Evolutionary conservation across 495 filamentous ascomycete species (phyloP), one percentile per base, ranked within the genome.

Genomic region (Aspergillus saccharolyticus): DNA sequence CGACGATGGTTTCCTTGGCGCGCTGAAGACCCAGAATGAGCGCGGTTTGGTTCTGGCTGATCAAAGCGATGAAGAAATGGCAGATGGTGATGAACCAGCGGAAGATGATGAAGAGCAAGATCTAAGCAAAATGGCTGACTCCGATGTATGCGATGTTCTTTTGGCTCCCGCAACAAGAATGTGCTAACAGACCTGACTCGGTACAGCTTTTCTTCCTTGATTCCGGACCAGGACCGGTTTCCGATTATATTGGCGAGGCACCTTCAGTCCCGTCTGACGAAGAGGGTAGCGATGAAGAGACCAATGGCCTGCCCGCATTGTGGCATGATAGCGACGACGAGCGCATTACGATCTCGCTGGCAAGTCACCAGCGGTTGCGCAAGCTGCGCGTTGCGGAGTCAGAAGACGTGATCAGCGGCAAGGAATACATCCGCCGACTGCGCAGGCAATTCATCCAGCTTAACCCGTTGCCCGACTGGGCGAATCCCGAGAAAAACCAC

Each of bases 301-400:
- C 67, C 2, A 66, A 65, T 33, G 45, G 50, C 17, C 25, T 60
- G 20, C 70, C 79, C 56, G 54, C 89, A 12, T 87, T 89, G 15
- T 98, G 94, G 94, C 83, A 90, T 61, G 94, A 98, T 73, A 96
- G 91, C 71, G 94, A 97, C 63, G 94, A 98, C 63, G 94, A 98
- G 66, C 83, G 87, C 42, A 74, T 96, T 51, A 82, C 83, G 18
- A 78, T 98, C 47, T 96, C 92, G 3, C 80, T 98, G 14, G 88
- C 88, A 10, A 78, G 84, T 43, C 83, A 85, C 44, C 79, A 80
- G 18, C 81, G 86, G 47, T 72, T 96, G 64, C 80, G 93, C 47
- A 97, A 97, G 68, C 76, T 97, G 48, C 83, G 94, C 42, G 72
- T 82, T 8, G 80, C 83, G 17, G 92, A 95, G 62, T 79, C 78